These are phyloP conservation scores for Hanseniaspora singularis DNA, from an alignment of 805 yeast genomes.

Conservation along the genomic window DNA sequence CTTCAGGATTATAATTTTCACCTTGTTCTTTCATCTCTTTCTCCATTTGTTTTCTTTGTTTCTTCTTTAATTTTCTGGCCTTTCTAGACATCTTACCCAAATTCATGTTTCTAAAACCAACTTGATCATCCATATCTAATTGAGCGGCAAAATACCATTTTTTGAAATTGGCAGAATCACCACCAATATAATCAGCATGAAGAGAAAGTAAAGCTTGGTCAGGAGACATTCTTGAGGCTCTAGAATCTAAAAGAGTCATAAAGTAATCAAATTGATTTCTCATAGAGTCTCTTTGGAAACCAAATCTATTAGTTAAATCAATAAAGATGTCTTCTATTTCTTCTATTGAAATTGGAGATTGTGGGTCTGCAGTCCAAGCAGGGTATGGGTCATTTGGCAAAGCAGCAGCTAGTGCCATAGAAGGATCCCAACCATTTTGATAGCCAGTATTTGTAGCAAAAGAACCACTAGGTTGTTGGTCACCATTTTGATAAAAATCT, in stretches of 20 bases:
- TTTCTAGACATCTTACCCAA: slow-evolving; percentile 65
- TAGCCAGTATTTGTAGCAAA: slow-evolving; percentile 24
- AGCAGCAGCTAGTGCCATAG: slow-evolving; percentile 41
- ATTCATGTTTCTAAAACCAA: slow-evolving; percentile 73
- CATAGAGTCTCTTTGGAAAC: slow-evolving; percentile 88
- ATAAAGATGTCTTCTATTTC: slow-evolving; percentile 80
- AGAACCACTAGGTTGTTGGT: slow-evolving; percentile 78
- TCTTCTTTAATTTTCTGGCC: slow-evolving; percentile 70
- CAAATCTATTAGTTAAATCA: slow-evolving; percentile 70
- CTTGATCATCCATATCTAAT: slow-evolving; percentile 70
- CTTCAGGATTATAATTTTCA: slow-evolving; percentile 51
- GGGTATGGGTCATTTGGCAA: slow-evolving; percentile 90
- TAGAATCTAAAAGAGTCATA: slow-evolving; percentile 70
- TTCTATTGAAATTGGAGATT: slow-evolving; percentile 72
- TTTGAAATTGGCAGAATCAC: slow-evolving; percentile 72
- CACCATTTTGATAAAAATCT: slow-evolving; percentile 65
- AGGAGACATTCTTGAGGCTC: slow-evolving; percentile 82
- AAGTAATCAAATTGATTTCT: slow-evolving; percentile 82
- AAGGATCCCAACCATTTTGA: slow-evolving; percentile 21
- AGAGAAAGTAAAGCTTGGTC: slow-evolving; percentile 71
- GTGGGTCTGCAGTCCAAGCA: slow-evolving; percentile 97
- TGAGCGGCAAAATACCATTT: slow-evolving; percentile 87
- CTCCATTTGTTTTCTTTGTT: slow-evolving; percentile 65
- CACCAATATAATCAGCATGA: slow-evolving; percentile 83
- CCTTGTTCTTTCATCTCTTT: slow-evolving; percentile 49